phyloP scores from a whole-genome alignment of 352 stramenopile genomes.

The Phytophthora sp. region DNA sequence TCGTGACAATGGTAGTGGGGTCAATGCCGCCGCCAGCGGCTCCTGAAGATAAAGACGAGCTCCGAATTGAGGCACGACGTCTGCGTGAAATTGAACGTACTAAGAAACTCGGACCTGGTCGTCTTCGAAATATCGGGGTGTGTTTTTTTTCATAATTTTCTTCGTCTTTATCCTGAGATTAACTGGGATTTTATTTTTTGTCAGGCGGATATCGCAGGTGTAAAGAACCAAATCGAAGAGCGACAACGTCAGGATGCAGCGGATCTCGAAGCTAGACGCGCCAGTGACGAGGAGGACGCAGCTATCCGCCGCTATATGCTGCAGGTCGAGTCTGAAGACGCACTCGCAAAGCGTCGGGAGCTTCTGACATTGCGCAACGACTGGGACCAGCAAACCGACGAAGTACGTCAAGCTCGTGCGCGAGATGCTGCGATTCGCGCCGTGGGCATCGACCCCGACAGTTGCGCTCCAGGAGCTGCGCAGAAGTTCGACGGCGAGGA shows the following conservation, averaged over 20 bases:
- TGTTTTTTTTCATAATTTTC: conserved; percentile 11
- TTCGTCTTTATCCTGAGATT: background rate
- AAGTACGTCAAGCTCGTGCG: conserved; percentile 36
- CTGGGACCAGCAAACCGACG: conserved; percentile 54
- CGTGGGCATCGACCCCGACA: conserved; percentile 60
- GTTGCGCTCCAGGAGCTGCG: conserved; percentile 54
- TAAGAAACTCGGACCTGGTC: conserved; percentile 71
- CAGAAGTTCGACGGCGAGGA: conserved; percentile 83
- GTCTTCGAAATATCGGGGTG: conserved; percentile 74
- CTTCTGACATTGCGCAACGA: conserved; percentile 70
- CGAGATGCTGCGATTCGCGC: conserved; percentile 40
- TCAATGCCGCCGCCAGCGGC: conserved; percentile 34
- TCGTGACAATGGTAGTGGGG: conserved; percentile 34
- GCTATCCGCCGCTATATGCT: conserved; percentile 77
- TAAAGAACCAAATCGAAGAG: conserved; percentile 81
- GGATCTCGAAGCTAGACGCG: conserved; percentile 51
- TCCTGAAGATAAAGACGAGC: conserved; percentile 46
- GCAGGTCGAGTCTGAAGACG: conserved; percentile 79
- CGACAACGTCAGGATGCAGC: conserved; percentile 56
- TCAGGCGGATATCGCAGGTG: conserved; percentile 73
- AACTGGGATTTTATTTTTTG: background rate
- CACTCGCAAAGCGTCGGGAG: conserved; percentile 63
- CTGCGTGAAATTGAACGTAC: conserved; percentile 68
- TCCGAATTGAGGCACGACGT: conserved; percentile 62
- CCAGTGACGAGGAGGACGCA: conserved; percentile 59